Conservation (phyloP, 2,329 filamentous ascomycete species). For the Penicillium sp. region DNA sequence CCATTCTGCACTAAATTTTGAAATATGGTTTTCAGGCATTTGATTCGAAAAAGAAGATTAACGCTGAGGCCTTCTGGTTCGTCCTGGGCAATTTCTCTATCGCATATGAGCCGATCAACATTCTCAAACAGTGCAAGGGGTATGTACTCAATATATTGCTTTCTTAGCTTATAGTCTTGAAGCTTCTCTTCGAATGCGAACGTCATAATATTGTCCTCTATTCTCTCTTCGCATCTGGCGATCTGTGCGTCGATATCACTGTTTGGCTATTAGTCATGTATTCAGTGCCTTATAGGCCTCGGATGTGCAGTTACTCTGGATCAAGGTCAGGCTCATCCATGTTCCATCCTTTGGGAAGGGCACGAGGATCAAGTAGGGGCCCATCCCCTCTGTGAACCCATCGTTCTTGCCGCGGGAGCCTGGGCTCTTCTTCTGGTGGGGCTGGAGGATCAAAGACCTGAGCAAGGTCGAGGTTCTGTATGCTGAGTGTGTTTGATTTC, state of each 20-base stretch:
- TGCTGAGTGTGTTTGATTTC: no score
- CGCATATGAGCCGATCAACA: neutral
- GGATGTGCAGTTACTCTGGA: neutral
- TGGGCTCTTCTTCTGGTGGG: no score
- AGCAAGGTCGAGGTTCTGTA: no score
- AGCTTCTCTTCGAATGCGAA: neutral
- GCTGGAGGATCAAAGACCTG: no score
- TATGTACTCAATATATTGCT: neutral
- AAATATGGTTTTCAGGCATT: neutral
- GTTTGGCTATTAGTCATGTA: neutral
- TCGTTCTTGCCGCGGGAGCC: no score
- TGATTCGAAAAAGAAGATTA: neutral
- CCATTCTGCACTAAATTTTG: neutral
- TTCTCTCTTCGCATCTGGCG: neutral
- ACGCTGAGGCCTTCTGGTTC: neutral
- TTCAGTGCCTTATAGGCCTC: neutral
- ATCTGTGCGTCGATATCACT: neutral
- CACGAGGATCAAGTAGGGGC: no score
- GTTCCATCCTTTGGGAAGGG: no score
- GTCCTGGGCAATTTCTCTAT: neutral
- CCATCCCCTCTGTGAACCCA: no score
- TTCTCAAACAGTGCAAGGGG: neutral
- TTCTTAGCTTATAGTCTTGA: neutral
- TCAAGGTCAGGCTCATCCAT: neutral
- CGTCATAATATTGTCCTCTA: neutral